phyloP scores from a whole-genome alignment of 2,329 filamentous ascomycete species.

The Colletotrichum tropicale region DNA sequence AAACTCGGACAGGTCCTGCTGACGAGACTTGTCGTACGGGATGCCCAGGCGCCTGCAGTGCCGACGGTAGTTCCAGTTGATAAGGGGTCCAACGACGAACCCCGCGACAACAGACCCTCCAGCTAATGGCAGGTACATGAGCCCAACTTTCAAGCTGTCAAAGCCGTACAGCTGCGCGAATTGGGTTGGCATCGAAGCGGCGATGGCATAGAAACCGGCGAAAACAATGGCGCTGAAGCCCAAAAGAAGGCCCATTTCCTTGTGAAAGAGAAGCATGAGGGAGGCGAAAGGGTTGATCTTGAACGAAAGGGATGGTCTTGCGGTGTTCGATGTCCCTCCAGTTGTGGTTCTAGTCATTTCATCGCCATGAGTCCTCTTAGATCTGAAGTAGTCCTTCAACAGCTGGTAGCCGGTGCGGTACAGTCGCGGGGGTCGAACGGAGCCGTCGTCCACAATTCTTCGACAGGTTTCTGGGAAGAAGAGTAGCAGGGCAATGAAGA shows the following conservation, averaged over 20 bases:
- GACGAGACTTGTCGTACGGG: constrained; percentile 55
- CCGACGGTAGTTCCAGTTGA: constrained; percentile 72
- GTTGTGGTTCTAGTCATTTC: not conserved
- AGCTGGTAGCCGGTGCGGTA: constrained; percentile 36
- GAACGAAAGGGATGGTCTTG: constrained; percentile 34
- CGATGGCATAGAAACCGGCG: constrained; percentile 54
- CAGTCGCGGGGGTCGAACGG: constrained; percentile 41
- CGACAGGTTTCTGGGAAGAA: constrained; percentile 52
- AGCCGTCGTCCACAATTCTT: constrained; percentile 57
- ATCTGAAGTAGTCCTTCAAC: constrained; percentile 20
- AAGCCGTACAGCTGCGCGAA: constrained; percentile 62
- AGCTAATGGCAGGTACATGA: constrained; percentile 58
- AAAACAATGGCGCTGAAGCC: constrained; percentile 49
- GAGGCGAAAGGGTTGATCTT: constrained; percentile 46
- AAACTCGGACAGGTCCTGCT: constrained; percentile 51
- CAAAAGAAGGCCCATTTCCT: constrained; percentile 48
- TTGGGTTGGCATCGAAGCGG: constrained; percentile 47
- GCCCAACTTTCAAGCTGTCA: constrained; percentile 57
- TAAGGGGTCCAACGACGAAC: constrained; percentile 52
- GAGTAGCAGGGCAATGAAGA: constrained; percentile 40
- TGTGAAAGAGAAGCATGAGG: constrained; percentile 43
- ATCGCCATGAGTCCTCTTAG: constrained; percentile 7
- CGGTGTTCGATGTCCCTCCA: constrained; percentile 14
- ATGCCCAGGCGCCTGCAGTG: constrained; percentile 60
- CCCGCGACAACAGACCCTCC: constrained; percentile 53